Evolutionary conservation across 768 basidiomycete species (phyloP).

Genomic region (Coprinellus micaceus): DNA sequence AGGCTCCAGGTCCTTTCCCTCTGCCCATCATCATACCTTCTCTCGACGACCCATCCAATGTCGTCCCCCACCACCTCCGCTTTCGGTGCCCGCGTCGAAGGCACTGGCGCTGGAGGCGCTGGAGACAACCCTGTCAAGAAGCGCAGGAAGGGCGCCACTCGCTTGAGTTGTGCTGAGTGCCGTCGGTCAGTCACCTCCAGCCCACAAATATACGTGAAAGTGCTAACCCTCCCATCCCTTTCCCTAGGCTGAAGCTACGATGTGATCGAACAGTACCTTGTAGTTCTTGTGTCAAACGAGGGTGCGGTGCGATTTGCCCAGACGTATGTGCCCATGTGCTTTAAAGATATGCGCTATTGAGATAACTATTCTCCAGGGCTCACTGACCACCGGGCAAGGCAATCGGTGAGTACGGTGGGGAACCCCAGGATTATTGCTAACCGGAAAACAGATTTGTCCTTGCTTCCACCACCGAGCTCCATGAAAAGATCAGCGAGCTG

Average conservation of each 20-base stretch:
- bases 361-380: conserved; percentile 42
- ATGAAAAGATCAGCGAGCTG: conserved; percentile 77
- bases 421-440: too few relatives aligned
- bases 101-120: not conserved
- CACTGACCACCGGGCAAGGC: conserved; percentile 77
- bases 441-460: conserved; percentile 72
- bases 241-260: conserved; percentile 56
- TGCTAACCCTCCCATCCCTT: too few relatives aligned
- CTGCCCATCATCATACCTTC: not conserved
- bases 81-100: not conserved
- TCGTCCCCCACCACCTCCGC: not conserved
- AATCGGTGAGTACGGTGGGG: conserved; percentile 72
- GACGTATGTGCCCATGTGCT: conserved; percentile 45
- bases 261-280: conserved; percentile 79
- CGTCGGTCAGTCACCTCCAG: conserved; percentile 45
- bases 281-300: conserved; percentile 76
- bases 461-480: conserved; percentile 75
- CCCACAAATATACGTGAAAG: conserved; percentile 7
- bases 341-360: not conserved
- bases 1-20: not conserved
- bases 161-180: conserved; percentile 79
- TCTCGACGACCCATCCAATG: not conserved
- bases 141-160: conserved; percentile 67
- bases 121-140: conserved; percentile 44
- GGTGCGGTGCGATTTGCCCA: conserved; percentile 78